Conservation (phyloP, 495 filamentous ascomycete genomes). For the Penicillium simplicissimum region DNA sequence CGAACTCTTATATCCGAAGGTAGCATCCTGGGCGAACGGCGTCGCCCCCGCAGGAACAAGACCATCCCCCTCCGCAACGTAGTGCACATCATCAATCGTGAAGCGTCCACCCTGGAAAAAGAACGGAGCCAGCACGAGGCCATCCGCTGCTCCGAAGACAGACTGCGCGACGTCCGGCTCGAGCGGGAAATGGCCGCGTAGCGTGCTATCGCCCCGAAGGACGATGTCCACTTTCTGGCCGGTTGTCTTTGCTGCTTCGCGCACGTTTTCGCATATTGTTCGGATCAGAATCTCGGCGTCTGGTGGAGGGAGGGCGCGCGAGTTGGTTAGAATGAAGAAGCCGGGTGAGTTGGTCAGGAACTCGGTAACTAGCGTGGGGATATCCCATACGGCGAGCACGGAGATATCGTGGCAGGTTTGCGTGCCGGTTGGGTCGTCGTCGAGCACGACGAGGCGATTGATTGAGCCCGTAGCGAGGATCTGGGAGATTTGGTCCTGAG, state of each 20-base stretch:
- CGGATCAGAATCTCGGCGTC: constrained; percentile 44
- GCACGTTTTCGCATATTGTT: constrained; percentile 49
- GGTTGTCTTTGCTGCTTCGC: constrained; percentile 38
- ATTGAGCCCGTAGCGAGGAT: constrained; percentile 32
- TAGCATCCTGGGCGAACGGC: constrained; percentile 53
- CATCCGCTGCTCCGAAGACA: constrained; percentile 46
- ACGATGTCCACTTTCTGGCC: constrained; percentile 49
- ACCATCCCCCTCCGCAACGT: constrained; percentile 48
- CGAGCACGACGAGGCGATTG: constrained; percentile 51
- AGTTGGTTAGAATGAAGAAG: constrained; percentile 61
- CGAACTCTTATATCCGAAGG: constrained; percentile 54
- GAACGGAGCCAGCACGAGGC: constrained; percentile 52
- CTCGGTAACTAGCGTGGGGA: constrained; percentile 41
- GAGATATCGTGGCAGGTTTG: constrained; percentile 58
- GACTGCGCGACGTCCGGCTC: constrained; percentile 51
- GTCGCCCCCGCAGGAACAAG: constrained; percentile 50
- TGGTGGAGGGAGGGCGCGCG: constrained; percentile 48
- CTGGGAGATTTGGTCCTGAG: constrained; percentile 39
- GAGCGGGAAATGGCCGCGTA: constrained; percentile 55
- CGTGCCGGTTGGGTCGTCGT: constrained; percentile 59
- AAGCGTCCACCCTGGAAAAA: constrained; percentile 55
- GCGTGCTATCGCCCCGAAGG: constrained; percentile 53
- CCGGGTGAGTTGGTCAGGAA: constrained; percentile 38
- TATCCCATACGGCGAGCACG: constrained; percentile 57
- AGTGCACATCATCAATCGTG: constrained; percentile 56